A percentile compares a stretch with the other conserved stretches of the same genome.
Evolutionary conservation across 805 yeast genomes (phyloP).

Genomic region (Saccharomycopsis vini): DNA sequence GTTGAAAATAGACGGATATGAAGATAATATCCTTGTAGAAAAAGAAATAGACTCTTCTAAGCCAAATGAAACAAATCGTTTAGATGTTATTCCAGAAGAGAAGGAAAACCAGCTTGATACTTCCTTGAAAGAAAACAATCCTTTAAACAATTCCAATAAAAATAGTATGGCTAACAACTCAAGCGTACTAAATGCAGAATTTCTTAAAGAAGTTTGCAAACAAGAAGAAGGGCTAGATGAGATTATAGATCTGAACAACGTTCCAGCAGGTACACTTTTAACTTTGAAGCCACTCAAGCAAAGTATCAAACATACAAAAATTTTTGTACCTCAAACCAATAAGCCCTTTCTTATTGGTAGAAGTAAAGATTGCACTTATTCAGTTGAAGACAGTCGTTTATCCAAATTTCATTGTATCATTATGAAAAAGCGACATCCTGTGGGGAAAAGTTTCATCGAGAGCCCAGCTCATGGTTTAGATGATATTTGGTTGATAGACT

Average conservation of each 20-base stretch:
- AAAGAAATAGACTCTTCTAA: constrained; percentile 10
- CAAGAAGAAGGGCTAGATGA: not conserved
- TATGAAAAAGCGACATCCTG: constrained; percentile 52
- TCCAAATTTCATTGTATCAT: constrained; percentile 80
- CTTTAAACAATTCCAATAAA: no score
- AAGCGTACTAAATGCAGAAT: not conserved
- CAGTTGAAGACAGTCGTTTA: constrained; percentile 62
- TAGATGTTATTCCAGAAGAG: not conserved
- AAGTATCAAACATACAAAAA: constrained; percentile 37
- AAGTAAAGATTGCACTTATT: constrained; percentile 48
- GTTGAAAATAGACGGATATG: constrained; percentile 33
- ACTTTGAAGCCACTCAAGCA: constrained; percentile 44
- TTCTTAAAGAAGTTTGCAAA: not conserved
- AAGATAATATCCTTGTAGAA: not conserved
- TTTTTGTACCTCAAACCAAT: constrained; percentile 58
- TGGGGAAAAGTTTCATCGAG: constrained; percentile 47
- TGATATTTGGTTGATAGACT: constrained; percentile 74
- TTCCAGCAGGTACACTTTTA: constrained; percentile 55
- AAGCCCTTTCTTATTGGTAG: constrained; percentile 71
- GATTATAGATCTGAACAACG: no score
- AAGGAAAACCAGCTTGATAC: not conserved
- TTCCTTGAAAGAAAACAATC: not conserved
- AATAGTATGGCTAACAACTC: no score
- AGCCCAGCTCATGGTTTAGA: constrained; percentile 68
- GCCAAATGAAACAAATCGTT: not conserved